Evolutionary conservation across 768 basidiomycete species (phyloP), one percentile per base, ranked within the genome.

Genomic region (Pleurotus djamor): DNA sequence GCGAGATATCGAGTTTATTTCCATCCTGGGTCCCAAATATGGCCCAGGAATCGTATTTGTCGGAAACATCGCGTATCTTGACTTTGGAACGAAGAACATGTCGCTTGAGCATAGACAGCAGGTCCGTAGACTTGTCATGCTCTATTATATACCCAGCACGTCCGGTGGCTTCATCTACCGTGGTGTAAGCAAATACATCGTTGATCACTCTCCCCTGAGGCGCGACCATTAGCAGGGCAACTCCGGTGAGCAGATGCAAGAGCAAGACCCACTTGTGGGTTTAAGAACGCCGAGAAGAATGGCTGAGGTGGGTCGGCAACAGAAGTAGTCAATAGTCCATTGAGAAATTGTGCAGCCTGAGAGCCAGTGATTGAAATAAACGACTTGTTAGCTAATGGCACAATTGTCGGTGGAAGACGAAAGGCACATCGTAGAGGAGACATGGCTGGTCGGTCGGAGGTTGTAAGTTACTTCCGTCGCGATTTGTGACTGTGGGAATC

Each of bases 21-120:
- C 76, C 74, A 17, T 65, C 61, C 14, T 75, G 69, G 6, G 79
- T 76, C 0, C 87, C 88, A 92, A 94, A 98, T 5, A 86, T 83
- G 0, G 88, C 83, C 87, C 91, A 96, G 10, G 92, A 82, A 63
- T 89, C 86, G 73, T 85, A 94, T 62, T 93, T 84, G 0, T 84
- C 81, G 4, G 91, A 86, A 4, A 88, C 88, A 67, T 93, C 89
- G 56, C 83, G 80, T 21, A 98, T 76, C 68, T 88, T 89, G 38
- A 98, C 93, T 68, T 93, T 96, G 12, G 94, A 89, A 4, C 96
- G 88, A 1, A 99, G 82, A 43, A 96, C 81, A 71, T 90, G 92
- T 10, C 88, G 86, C 67, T 92, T 94, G 62, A 98, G 79, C 59
- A 90, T 75, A n/a, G 85, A 68, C 12, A 87, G 71, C 33, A 97